Evolutionary conservation across 2,329 filamentous ascomycete genomes (phyloP).

Genomic region (Cercospora brassicicola): DNA sequence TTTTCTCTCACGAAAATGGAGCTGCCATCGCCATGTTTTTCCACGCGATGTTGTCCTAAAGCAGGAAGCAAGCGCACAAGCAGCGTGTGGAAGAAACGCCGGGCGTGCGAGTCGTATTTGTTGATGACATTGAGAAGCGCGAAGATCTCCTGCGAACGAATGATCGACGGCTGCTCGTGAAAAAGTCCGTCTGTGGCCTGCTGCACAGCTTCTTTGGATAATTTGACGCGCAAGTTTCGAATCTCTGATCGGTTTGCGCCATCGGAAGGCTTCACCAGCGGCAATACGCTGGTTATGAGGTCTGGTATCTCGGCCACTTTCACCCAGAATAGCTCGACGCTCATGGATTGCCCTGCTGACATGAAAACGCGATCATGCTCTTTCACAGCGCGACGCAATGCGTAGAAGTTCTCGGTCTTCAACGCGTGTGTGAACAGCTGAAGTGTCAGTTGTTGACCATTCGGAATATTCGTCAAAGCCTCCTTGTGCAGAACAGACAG

Average conservation of each 20-base stretch:
- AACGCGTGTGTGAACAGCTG: slow-evolving; percentile 12
- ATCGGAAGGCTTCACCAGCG: neutral
- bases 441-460: slow-evolving; percentile 12
- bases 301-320: slow-evolving; percentile 10
- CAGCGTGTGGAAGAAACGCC: neutral
- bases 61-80: slow-evolving; percentile 2
- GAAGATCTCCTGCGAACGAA: neutral
- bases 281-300: neutral
- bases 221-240: neutral
- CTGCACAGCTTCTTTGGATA: slow-evolving; percentile 4
- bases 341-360: neutral
- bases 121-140: neutral
- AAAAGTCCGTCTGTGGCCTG: slow-evolving; percentile 4
- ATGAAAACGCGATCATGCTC: slow-evolving; percentile 1
- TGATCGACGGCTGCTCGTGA: neutral
- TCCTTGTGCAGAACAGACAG: slow-evolving; percentile 31
- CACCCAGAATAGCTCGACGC: slow-evolving; percentile 13
- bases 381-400: neutral
- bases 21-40: neutral
- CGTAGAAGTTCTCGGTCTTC: neutral
- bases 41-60: neutral
- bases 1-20: neutral
- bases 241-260: neutral
- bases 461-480: slow-evolving; percentile 30
- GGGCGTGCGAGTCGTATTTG: neutral